These are phyloP conservation scores for Kurtzmaniella quercitrusa DNA, from an alignment of 1,139 yeast species.

Conservation along the genomic window DNA sequence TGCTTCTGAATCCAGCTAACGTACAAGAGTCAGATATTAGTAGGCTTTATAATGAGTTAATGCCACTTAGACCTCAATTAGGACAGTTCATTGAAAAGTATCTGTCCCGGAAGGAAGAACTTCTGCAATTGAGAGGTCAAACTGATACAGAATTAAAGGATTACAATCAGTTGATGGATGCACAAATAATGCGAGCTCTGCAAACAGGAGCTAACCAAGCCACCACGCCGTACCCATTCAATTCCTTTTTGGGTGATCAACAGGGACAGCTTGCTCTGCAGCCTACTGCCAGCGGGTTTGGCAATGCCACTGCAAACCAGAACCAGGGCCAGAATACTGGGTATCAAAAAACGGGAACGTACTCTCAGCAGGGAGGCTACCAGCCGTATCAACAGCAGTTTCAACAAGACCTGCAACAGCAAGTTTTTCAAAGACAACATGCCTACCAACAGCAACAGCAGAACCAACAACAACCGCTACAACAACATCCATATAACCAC, in stretches of 20 bases:
- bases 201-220: background rate
- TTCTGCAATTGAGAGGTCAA: conserved; percentile 65
- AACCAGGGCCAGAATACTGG: conserved; percentile 3
- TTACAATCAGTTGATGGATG: conserved; percentile 68
- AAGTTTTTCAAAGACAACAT: background rate
- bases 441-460: conserved; percentile 1
- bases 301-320: conserved; percentile 6
- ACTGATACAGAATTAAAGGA: conserved; percentile 61
- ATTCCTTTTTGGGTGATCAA: background rate
- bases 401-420: conserved; percentile 2
- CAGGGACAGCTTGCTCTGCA: conserved; percentile 8
- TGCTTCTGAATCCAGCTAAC: conserved; percentile 42
- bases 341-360: background rate
- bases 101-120: conserved; percentile 68
- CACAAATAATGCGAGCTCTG: conserved; percentile 27
- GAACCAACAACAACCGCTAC: conserved; percentile 2
- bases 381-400: background rate
- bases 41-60: conserved; percentile 60
- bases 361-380: conserved; percentile 2
- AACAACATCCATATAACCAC: background rate
- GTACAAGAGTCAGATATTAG: conserved; percentile 43
- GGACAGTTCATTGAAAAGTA: conserved; percentile 74
- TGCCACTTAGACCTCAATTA: conserved; percentile 69
- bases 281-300: conserved; percentile 15
- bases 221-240: conserved; percentile 10